A percentile compares a stretch with the other conserved stretches of the same genome.
Evolutionary conservation across 2,329 filamentous ascomycete species (phyloP).

Genomic region (Hypoxylon sp.): DNA sequence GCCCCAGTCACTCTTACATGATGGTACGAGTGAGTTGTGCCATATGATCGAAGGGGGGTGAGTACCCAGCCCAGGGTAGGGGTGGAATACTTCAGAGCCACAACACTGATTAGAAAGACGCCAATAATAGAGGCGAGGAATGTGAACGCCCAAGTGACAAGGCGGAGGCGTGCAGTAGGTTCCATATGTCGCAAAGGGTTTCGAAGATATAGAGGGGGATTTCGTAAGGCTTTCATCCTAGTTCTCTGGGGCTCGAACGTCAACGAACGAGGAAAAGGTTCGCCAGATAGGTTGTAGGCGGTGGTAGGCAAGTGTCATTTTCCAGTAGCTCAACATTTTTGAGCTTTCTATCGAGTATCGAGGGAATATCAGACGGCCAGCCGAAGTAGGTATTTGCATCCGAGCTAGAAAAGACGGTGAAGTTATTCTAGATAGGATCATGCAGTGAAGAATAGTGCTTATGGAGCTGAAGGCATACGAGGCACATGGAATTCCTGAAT

Average conservation of each 20-base stretch:
- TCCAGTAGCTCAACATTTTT: not conserved
- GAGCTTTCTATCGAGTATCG: not conserved
- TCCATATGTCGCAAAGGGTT: not conserved
- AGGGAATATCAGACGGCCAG: not conserved
- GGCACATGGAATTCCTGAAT: too few species aligned
- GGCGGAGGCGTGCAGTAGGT: not conserved
- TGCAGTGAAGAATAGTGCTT: not conserved
- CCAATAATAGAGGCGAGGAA: not conserved
- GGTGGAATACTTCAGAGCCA: not conserved
- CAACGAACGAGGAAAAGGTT: not conserved
- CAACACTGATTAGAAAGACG: not conserved
- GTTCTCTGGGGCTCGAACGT: not conserved
- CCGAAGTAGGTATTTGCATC: too few species aligned
- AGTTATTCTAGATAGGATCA: not conserved
- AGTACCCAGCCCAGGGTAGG: not conserved
- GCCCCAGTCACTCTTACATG: not conserved
- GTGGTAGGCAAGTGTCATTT: too few species aligned
- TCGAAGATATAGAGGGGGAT: not conserved
- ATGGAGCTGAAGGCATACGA: not conserved
- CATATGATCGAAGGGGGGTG: not conserved
- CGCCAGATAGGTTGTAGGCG: not conserved
- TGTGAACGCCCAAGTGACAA: not conserved
- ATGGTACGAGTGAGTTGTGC: not conserved
- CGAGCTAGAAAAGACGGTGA: not conserved
- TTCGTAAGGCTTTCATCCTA: not conserved